These are phyloP conservation scores for Phytophthora fragariaefolia DNA, from an alignment of 352 stramenopile species.

Conservation along the genomic window DNA sequence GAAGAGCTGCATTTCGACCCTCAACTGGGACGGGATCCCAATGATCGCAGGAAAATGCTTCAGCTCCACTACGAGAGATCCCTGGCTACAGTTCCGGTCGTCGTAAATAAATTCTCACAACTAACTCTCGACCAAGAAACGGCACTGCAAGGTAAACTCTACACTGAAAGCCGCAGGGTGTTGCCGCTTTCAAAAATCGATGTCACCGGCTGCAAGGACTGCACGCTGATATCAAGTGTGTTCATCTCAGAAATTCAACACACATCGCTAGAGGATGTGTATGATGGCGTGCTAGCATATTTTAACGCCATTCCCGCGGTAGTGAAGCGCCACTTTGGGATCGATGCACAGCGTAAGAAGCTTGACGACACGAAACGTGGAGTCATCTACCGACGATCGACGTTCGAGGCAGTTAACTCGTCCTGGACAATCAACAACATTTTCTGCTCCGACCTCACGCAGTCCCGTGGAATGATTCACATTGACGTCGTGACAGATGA, in stretches of 20 bases:
- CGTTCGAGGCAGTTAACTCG: constrained; percentile 27
- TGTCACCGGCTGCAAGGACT: constrained; percentile 39
- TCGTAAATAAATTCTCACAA: constrained; percentile 31
- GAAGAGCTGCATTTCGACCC: constrained; percentile 32
- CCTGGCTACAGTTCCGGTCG: constrained; percentile 22
- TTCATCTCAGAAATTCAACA: constrained; percentile 49
- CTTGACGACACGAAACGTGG: constrained; percentile 28
- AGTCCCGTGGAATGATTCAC: constrained; percentile 40
- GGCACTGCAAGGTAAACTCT: neutral
- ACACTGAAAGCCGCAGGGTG: no score
- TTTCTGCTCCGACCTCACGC: constrained; percentile 36
- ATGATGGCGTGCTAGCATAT: constrained; percentile 37
- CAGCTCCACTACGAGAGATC: constrained; percentile 25
- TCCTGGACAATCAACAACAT: constrained; percentile 39
- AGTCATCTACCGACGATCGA: constrained; percentile 42
- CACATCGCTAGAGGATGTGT: constrained; percentile 44
- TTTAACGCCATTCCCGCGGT: constrained; percentile 40
- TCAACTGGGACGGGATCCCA: constrained; percentile 13
- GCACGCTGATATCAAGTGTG: constrained; percentile 44
- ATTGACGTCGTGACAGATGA: constrained; percentile 44
- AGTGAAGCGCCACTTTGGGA: constrained; percentile 46
- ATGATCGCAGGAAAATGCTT: constrained; percentile 26
- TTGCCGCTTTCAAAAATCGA: constrained; percentile 45
- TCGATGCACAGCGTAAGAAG: constrained; percentile 28
- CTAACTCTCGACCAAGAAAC: neutral